Evolutionary conservation across 306 rosid species (phyloP).

Genomic region (Medicago ruthenica): DNA sequence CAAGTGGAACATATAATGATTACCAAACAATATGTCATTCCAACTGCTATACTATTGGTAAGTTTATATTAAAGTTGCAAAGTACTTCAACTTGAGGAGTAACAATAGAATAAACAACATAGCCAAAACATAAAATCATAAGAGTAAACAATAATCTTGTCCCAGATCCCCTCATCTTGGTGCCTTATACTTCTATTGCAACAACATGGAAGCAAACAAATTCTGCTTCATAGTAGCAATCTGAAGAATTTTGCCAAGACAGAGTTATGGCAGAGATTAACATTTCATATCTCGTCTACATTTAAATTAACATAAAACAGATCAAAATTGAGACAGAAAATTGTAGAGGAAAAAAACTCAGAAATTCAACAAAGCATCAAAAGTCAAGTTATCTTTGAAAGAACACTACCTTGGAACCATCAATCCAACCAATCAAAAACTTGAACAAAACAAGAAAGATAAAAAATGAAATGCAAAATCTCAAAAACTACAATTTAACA

Average conservation of each 20-base stretch:
- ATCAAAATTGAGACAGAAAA: conserved; percentile 8
- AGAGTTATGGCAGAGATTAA: conserved; percentile 27
- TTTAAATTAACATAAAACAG: conserved; percentile 33
- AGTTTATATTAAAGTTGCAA: neutral
- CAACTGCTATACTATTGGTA: no score
- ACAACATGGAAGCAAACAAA: conserved; percentile 36
- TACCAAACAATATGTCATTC: neutral
- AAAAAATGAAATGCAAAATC: neutral
- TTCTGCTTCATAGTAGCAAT: conserved; percentile 20
- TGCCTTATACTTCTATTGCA: neutral
- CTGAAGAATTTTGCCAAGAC: neutral
- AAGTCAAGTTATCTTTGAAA: conserved; percentile 18
- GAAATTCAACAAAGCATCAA: conserved; percentile 32
- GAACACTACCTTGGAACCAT: conserved; percentile 41
- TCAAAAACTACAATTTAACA: conserved; percentile 41
- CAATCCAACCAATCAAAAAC: conserved; percentile 35
- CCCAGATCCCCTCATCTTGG: conserved; percentile 17
- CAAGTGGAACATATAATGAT: neutral
- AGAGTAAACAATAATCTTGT: conserved; percentile 27
- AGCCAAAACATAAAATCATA: conserved; percentile 23
- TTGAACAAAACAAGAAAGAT: neutral
- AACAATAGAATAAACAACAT: neutral
- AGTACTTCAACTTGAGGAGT: conserved; percentile 26
- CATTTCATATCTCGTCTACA: conserved; percentile 20
- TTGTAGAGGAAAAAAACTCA: conserved; percentile 19